Percentiles rank a stretch among this genome's conserved stretches.
Conservation (phyloP, 2,329 filamentous ascomycete genomes). For the Penicillium capsulatum region DNA sequence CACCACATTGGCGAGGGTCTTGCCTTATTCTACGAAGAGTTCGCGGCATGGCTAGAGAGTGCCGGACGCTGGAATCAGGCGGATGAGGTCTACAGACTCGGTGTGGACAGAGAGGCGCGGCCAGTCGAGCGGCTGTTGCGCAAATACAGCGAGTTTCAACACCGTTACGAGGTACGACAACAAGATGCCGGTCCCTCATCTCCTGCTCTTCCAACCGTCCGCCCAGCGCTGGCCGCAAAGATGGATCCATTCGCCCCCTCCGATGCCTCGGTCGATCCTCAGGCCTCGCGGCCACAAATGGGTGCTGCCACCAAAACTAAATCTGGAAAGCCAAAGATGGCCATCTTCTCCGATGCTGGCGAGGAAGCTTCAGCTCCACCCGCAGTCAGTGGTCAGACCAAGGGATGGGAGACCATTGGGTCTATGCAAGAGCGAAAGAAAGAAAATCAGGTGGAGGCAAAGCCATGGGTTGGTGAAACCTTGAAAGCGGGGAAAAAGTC, state of each 20-base stretch:
- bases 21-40: slow-evolving; percentile 95
- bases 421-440: slow-evolving; percentile 85
- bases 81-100: slow-evolving; percentile 87
- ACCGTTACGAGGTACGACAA: slow-evolving; percentile 65
- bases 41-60: slow-evolving; percentile 84
- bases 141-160: slow-evolving; percentile 90
- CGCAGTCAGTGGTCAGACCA: slow-evolving; percentile 52
- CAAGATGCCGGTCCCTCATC: slow-evolving; percentile 68
- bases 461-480: slow-evolving; percentile 88
- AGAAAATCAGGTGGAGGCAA: slow-evolving; percentile 82
- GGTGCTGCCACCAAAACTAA: slow-evolving; percentile 54
- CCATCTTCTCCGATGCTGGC: slow-evolving; percentile 81
- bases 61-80: slow-evolving; percentile 83
- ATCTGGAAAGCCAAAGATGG: slow-evolving; percentile 72
- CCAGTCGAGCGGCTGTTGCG: slow-evolving; percentile 75
- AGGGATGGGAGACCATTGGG: slow-evolving; percentile 89
- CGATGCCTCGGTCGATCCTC: slow-evolving; percentile 58
- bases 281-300: slow-evolving; percentile 55
- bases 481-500: slow-evolving; percentile 83
- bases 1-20: slow-evolving; percentile 82
- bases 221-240: slow-evolving; percentile 81
- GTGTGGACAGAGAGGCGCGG: slow-evolving; percentile 81
- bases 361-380: slow-evolving; percentile 55
- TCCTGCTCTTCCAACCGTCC: slow-evolving; percentile 76
- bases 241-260: slow-evolving; percentile 69